phyloP scores from a whole-genome alignment of 495 filamentous ascomycete species.

The Penicillium cinerascens region DNA sequence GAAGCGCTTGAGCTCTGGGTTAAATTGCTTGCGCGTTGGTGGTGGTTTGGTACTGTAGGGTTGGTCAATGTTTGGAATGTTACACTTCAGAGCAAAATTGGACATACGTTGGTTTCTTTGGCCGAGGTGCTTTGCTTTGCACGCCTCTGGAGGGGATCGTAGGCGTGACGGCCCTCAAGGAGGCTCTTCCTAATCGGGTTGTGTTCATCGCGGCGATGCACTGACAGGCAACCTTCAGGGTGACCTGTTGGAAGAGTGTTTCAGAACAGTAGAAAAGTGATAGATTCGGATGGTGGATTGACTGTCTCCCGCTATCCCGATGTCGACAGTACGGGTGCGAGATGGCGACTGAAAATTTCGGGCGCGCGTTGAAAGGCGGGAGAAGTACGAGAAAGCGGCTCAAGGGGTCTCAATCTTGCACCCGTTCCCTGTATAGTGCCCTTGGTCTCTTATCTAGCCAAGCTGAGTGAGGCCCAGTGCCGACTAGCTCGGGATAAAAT shows the following conservation, averaged over 20 bases:
- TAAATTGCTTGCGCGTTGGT: conserved; percentile 9
- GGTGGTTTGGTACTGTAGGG: neutral
- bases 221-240: neutral
- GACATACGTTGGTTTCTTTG: conserved; percentile 14
- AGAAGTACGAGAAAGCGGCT: neutral
- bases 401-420: neutral
- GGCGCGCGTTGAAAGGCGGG: neutral
- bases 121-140: conserved; percentile 18
- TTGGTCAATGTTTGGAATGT: neutral
- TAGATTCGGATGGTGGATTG: neutral
- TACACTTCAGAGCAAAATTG: neutral
- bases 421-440: neutral
- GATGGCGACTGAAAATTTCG: conserved; percentile 1
- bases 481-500: neutral
- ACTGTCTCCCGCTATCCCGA: neutral
- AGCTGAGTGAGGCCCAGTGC: neutral
- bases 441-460: neutral
- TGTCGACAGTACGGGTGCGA: neutral
- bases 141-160: conserved; percentile 10
- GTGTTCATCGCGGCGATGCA: conserved; percentile 12
- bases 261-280: neutral
- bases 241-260: neutral
- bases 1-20: conserved; percentile 7
- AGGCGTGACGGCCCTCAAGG: conserved; percentile 6
- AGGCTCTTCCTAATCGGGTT: conserved; percentile 7